Conservation (phyloP, 306 rosid genomes). For the Citrullus mucosospermus region DNA sequence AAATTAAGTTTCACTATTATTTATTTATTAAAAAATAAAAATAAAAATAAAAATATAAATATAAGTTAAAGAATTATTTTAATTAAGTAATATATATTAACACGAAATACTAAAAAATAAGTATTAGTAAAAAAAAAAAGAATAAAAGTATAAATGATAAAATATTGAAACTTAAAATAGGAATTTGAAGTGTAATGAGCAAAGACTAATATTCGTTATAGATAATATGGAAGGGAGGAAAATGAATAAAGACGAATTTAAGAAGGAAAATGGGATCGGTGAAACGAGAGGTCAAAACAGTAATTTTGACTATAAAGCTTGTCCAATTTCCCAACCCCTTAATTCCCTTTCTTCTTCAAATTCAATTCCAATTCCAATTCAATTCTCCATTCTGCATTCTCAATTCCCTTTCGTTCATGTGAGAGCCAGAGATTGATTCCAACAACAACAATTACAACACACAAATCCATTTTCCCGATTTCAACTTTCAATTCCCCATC, state of each 20-base stretch:
- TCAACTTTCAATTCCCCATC: neutral
- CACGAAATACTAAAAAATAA: too few relatives aligned
- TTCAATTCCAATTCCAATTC: neutral
- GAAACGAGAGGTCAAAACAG: neutral
- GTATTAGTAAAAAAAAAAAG: too few relatives aligned
- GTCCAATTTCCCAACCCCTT: conserved; percentile 1
- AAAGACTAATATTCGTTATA: too few relatives aligned
- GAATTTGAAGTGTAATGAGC: too few relatives aligned
- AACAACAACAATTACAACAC: neutral
- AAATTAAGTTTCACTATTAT: too few relatives aligned
- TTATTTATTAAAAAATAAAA: too few relatives aligned
- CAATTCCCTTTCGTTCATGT: neutral
- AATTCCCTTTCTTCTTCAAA: neutral
- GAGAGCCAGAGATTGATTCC: neutral
- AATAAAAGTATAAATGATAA: too few relatives aligned
- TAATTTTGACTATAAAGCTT: neutral
- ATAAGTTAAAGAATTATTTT: too few relatives aligned
- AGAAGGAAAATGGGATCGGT: neutral
- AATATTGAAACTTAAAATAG: too few relatives aligned
- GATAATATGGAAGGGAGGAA: neutral
- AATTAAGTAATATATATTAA: too few relatives aligned
- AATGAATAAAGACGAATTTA: neutral
- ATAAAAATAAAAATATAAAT: too few relatives aligned
- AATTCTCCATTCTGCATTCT: too few relatives aligned
- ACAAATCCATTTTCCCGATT: neutral